A percentile compares a stretch with the other conserved stretches of the same genome.
These are phyloP conservation scores for Penicillium nordicum DNA, from an alignment of 2,329 filamentous ascomycete genomes.

Conservation along the genomic window DNA sequence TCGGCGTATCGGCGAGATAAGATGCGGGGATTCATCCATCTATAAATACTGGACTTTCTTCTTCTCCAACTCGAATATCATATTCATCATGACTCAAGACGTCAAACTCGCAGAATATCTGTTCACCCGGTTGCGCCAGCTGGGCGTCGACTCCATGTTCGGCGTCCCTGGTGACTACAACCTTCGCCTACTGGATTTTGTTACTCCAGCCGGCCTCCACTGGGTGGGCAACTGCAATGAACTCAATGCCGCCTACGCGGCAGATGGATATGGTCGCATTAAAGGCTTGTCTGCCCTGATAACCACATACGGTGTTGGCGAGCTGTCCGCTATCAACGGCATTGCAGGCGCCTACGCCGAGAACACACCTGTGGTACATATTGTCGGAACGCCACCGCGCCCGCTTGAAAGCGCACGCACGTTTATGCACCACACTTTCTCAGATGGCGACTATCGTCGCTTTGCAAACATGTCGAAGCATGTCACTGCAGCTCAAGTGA, in stretches of 20 bases:
- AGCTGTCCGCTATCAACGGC: slow-evolving; percentile 67
- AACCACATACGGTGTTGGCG: slow-evolving; percentile 56
- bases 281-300: slow-evolving; percentile 31
- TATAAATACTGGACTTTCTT: slow-evolving; percentile 1
- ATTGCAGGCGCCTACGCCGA: slow-evolving; percentile 72
- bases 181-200: slow-evolving; percentile 64
- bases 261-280: slow-evolving; percentile 33
- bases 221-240: slow-evolving; percentile 70
- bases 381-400: slow-evolving; percentile 53
- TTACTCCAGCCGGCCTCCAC: slow-evolving; percentile 56
- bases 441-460: slow-evolving; percentile 53
- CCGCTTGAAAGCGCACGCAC: slow-evolving; percentile 43
- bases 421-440: slow-evolving; percentile 65
- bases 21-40: slow-evolving; percentile 12
- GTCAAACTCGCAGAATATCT: slow-evolving; percentile 51
- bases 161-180: slow-evolving; percentile 73
- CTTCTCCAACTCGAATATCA: slow-evolving; percentile 1
- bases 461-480: slow-evolving; percentile 51
- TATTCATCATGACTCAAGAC: slow-evolving; percentile 15
- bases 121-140: slow-evolving; percentile 61
- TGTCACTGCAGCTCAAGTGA: slow-evolving; percentile 52
- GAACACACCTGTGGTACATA: slow-evolving; percentile 63
- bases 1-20: slow-evolving; percentile 19
- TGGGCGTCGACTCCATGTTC: slow-evolving; percentile 64
- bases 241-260: slow-evolving; percentile 60